Percentiles rank a stretch among this genome's conserved stretches.
Conservation (phyloP, 73 alveolate species). For the Stentor coeruleus region DNA sequence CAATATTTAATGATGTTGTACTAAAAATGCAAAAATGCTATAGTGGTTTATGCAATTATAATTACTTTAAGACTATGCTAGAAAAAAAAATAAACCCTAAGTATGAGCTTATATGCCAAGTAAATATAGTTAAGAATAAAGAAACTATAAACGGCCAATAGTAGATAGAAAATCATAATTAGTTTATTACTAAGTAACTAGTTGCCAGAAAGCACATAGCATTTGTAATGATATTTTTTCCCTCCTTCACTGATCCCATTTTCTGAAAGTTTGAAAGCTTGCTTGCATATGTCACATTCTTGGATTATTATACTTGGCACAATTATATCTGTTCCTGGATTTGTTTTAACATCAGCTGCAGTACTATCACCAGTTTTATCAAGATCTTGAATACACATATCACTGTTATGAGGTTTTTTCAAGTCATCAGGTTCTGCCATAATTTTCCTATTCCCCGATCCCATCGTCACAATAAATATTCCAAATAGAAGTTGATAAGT, state of each 20-base stretch:
- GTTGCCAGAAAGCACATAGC: too few species aligned
- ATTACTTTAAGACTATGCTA: too few species aligned
- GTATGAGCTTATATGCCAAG: too few species aligned
- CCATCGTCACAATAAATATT: neutral
- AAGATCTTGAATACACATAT: neutral
- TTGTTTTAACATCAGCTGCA: neutral
- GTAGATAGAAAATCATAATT: too few species aligned
- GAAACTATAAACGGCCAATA: too few species aligned
- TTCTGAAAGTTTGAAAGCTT: neutral
- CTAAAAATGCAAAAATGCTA: too few species aligned
- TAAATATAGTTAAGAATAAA: too few species aligned
- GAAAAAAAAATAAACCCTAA: too few species aligned
- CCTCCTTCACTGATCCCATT: neutral
- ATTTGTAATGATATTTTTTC: neutral
- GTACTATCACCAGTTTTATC: neutral
- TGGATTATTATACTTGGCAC: neutral
- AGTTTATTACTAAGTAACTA: too few species aligned
- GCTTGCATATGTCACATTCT: neutral
- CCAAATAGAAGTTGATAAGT: neutral
- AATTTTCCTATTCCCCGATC: neutral
- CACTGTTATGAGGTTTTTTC: neutral
- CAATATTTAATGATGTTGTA: neutral
- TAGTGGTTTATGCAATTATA: too few species aligned
- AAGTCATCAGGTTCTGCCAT: neutral
- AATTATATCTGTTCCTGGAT: neutral